A percentile compares a stretch with the other conserved stretches of the same genome.
phyloP scores from a whole-genome alignment of 2,329 filamentous ascomycete genomes.

The Colletotrichum sp. region DNA sequence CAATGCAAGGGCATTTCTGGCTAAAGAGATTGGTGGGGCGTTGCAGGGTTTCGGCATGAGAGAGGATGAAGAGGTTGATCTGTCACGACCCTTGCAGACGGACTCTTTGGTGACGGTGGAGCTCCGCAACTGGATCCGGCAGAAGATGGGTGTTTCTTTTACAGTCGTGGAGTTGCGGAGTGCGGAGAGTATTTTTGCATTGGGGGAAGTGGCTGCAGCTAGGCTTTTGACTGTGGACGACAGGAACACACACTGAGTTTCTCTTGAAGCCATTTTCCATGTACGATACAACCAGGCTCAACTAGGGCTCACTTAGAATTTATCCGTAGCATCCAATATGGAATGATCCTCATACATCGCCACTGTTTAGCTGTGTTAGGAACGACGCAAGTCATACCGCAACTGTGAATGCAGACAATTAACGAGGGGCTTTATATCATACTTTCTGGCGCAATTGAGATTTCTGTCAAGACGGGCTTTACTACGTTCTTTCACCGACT shows the following conservation, averaged over 20 bases:
- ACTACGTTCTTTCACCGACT: neutral
- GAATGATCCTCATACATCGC: neutral
- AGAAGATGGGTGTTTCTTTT: slow-evolving; percentile 19
- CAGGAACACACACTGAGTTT: neutral
- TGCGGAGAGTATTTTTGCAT: neutral
- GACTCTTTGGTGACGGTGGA: slow-evolving; percentile 29
- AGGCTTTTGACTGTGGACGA: neutral
- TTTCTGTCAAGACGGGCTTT: neutral
- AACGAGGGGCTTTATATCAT: neutral
- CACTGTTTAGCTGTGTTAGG: neutral
- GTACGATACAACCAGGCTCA: neutral
- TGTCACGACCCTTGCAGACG: slow-evolving; percentile 2
- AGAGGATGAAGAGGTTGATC: slow-evolving; percentile 2
- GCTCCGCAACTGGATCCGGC: slow-evolving; percentile 25
- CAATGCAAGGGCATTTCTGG: neutral
- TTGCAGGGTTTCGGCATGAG: slow-evolving; percentile 21
- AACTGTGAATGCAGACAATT: neutral
- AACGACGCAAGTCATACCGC: neutral
- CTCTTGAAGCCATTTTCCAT: neutral
- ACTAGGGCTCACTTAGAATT: neutral
- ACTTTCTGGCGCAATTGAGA: neutral
- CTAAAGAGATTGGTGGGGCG: neutral
- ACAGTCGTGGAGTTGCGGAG: slow-evolving; percentile 1
- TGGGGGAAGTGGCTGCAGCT: neutral
- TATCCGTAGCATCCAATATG: neutral